Conservation (phyloP, 371 early-diverging fungal species). For the Quaeritorhiza haematococci region DNA sequence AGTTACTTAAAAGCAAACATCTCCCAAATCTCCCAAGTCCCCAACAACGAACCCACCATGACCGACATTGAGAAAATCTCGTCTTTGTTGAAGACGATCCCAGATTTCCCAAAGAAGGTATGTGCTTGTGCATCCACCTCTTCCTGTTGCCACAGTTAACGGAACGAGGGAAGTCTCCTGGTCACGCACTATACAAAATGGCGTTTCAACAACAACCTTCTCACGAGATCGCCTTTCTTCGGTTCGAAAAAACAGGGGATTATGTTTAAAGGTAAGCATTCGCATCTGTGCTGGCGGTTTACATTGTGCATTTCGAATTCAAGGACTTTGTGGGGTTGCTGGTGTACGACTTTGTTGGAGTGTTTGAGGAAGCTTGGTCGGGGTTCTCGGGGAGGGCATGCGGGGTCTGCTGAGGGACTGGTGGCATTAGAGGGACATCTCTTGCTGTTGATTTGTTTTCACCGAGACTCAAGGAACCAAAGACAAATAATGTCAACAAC, state of each 20-base stretch:
- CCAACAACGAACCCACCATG: background rate
- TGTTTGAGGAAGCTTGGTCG: too few species aligned
- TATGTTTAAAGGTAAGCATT: conserved; percentile 21
- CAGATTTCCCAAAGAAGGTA: conserved; percentile 83
- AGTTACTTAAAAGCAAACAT: too few species aligned
- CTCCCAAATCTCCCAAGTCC: background rate
- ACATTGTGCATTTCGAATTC: too few species aligned
- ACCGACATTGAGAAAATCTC: conserved; percentile 26
- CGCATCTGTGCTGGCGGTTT: background rate
- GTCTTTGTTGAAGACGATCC: conserved; percentile 53
- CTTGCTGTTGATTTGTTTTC: too few species aligned
- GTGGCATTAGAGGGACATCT: too few species aligned
- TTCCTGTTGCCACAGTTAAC: too few species aligned
- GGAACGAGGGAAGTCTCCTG: background rate
- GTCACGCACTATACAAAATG: background rate
- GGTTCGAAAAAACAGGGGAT: conserved; percentile 18
- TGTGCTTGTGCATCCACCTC: background rate
- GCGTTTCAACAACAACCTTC: background rate
- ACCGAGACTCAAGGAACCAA: too few species aligned
- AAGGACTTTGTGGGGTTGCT: background rate
- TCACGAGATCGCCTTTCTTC: background rate
- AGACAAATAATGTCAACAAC: too few species aligned
- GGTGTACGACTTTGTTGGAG: too few species aligned
- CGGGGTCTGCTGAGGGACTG: too few species aligned
- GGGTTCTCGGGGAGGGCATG: too few species aligned